phyloP scores from a whole-genome alignment of 176 grass and related monocot species.

The Phragmites australis region DNA sequence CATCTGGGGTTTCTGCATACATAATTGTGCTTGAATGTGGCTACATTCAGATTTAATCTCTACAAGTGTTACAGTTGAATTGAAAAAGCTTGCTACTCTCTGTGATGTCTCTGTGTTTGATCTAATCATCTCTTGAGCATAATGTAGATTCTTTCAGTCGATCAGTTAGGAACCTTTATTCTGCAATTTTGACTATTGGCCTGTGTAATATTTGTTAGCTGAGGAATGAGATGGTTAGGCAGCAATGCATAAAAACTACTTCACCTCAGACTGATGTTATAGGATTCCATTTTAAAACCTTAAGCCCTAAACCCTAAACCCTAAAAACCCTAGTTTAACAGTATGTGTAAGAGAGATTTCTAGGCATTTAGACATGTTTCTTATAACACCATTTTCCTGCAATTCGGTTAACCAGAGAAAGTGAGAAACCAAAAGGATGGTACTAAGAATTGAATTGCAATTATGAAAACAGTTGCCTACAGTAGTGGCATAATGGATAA shows the following conservation, averaged over 20 bases:
- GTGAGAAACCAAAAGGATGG: background rate
- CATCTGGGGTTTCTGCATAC: background rate
- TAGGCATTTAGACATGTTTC: background rate
- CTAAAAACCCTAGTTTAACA: too few relatives aligned
- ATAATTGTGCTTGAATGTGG: background rate
- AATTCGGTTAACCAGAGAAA: background rate
- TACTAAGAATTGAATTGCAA: background rate
- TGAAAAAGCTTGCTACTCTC: background rate
- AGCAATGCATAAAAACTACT: constrained; percentile 1
- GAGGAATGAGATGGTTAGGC: background rate
- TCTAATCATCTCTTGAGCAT: background rate
- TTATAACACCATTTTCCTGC: background rate
- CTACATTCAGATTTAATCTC: background rate
- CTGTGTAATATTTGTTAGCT: background rate
- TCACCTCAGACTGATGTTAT: background rate
- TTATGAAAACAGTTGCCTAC: background rate
- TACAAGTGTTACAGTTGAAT: background rate
- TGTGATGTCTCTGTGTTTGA: background rate
- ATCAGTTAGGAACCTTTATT: background rate
- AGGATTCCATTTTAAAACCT: constrained; percentile 3
- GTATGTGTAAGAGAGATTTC: constrained; percentile 13
- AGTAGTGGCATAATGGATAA: background rate
- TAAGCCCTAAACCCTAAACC: too few relatives aligned
- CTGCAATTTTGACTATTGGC: background rate
- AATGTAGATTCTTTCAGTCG: background rate